Base-by-base conservation (phyloP, 129 eudicot species). In the Flaveria ramosissima region DNA sequence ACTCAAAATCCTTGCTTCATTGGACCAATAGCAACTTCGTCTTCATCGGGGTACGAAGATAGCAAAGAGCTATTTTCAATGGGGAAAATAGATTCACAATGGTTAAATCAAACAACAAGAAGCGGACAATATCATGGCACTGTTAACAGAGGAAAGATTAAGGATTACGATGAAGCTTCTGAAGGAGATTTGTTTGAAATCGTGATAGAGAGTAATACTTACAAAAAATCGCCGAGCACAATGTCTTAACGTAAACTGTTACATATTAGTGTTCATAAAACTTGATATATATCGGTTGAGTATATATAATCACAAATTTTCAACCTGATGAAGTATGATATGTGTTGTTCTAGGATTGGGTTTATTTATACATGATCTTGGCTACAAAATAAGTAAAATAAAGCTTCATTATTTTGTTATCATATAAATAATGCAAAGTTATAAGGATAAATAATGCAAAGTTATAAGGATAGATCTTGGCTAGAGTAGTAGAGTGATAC, bases 11-110 rank as follows among this genome's bases (percentile, higher is more conserved):
- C 99, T 4, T 95, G 97, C 82, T 95, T 95, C 78, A 70, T 82
- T 48, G 90, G 93, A 17, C 92, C 93, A 4, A 48, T 73, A 12
- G 87, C 74, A 27, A 87, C 62, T 14, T 82, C 94, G 3, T 83
- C 89, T 19, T 75, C 83, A 42, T 66, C 86, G 15, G 92, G 93
- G 16, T 83, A 78, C 30, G 97, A 90, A 55, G 98, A 95, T 56
- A 95, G 99, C 84, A 86, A 85, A 66, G 99, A 95, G 82, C 93
- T 95, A 36, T 95, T 95, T 75, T 95, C 99, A 11, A 95, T 95
- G 96, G 97, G 94, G 17, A 83, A 83, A 77, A 68, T 95, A 19
- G 96, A 95, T 79, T 78, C 96, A 20, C 90, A 82, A 69, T 91
- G 97, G 97, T 83, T 87, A 3, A 82, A 85, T 62, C 85, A 91